phyloP scores from a whole-genome alignment of 1,284 basidiomycete genomes.

The Melanopsichium pennsylvanicum region DNA sequence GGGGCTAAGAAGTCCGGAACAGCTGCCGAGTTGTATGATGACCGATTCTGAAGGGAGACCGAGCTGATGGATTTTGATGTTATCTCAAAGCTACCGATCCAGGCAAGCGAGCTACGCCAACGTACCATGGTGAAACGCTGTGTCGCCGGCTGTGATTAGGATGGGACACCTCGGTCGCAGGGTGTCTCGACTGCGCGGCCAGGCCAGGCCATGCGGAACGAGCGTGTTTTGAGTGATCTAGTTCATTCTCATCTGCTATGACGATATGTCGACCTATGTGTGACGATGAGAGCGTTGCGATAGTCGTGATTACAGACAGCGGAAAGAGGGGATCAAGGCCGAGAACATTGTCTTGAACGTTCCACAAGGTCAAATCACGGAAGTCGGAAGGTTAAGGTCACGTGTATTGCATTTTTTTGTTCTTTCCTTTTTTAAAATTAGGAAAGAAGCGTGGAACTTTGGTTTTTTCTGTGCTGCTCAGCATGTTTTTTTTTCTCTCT shows the following conservation, averaged over 20 bases:
- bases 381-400: constrained; percentile 16
- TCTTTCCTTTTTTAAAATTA: too few relatives aligned
- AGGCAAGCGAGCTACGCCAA: constrained; percentile 6
- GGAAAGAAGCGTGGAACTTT: too few relatives aligned
- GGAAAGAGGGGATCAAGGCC: too few relatives aligned
- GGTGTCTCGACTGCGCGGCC: too few relatives aligned
- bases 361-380: constrained; percentile 5
- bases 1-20: constrained; percentile 27
- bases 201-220: too few relatives aligned
- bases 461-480: too few relatives aligned
- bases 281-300: too few relatives aligned
- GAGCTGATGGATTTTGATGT: too few relatives aligned
- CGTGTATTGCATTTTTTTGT: constrained; percentile 7
- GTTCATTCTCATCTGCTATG: too few relatives aligned
- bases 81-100: background rate
- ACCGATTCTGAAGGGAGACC: too few relatives aligned
- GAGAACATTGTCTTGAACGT: background rate
- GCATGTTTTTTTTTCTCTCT: constrained; percentile 16
- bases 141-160: background rate
- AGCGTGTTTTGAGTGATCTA: too few relatives aligned
- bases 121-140: constrained; percentile 5
- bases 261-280: background rate
- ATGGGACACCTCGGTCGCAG: background rate
- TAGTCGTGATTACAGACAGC: too few relatives aligned
- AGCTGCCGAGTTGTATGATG: background rate